Conservation (phyloP, 2,329 filamentous ascomycete genomes). For the Pyricularia pennisetigena region DNA sequence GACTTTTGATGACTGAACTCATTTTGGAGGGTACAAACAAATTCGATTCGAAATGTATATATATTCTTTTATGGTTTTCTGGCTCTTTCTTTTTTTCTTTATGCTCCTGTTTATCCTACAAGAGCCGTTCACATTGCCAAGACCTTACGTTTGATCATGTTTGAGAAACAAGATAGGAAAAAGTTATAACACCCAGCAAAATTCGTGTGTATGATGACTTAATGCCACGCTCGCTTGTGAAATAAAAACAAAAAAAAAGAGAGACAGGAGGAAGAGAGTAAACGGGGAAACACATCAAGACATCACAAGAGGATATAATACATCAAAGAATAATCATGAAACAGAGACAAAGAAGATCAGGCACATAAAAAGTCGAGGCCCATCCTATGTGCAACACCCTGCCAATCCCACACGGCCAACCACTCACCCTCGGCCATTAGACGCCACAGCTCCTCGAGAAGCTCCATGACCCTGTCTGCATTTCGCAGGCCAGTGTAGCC, state of each 20-base stretch:
- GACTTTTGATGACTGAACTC: background rate
- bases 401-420: constrained; percentile 55
- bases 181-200: background rate
- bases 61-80: too few species aligned
- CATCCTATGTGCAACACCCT: constrained; percentile 41
- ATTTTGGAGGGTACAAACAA: too few species aligned
- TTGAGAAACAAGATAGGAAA: too few species aligned
- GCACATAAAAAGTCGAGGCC: constrained; percentile 46
- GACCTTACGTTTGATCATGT: too few species aligned
- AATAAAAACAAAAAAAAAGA: background rate
- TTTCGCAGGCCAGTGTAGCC: constrained; percentile 52
- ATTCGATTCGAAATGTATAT: too few species aligned
- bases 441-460: constrained; percentile 50
- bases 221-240: background rate
- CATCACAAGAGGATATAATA: background rate
- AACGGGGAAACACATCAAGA: background rate
- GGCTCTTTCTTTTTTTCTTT: too few species aligned
- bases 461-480: constrained; percentile 39
- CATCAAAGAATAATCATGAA: background rate
- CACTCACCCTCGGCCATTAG: constrained; percentile 50
- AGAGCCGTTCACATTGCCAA: too few species aligned
- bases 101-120: too few species aligned
- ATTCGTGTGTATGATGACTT: background rate
- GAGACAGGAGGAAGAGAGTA: too few species aligned
- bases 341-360: constrained; percentile 10